Base-by-base conservation (phyloP, 352 stramenopile genomes). In the Nothophytophthora sp. region DNA sequence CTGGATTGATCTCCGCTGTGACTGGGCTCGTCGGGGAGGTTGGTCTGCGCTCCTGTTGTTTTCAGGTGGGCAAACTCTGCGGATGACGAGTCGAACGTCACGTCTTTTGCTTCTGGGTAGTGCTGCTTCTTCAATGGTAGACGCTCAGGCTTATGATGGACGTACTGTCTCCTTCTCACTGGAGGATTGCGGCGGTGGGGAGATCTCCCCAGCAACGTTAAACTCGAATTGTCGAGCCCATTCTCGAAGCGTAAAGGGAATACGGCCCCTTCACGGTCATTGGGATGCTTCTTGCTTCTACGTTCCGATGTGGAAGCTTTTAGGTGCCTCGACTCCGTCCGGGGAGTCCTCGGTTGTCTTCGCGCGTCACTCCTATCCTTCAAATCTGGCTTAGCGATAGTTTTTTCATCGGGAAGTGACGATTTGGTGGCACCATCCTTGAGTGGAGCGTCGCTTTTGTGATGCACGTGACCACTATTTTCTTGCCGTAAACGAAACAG, bases 401-500 rank as follows among this genome's bases (percentile, higher is more conserved):
- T n/a, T n/a, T n/a, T n/a, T n/a, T n/a, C n/a, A n/a, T n/a, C n/a
- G n/a, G n/a, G n/a, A n/a, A n/a, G n/a, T n/a, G n/a, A n/a, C n/a
- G n/a, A n/a, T n/a, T n/a, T 20, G 19, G 2, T 27, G 18, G 15
- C 16, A 27, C 3, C 15, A 25, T 50, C 33, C 4, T 11, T 40
- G 37, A 12, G 13, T 46, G 44, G 33, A 28, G n/a, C 19, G 10
- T 16, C 24, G 27, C 42, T 20, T 22, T 45, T 47, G 13, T 40
- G 39, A 10, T 29, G 27, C 20, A 22, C 1, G 7, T 46, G 13
- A 10, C 18, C 32, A 20, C 20, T 29, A 8, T 44, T 62, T 30
- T 76, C 55, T 40, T 82, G 80, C 6, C 69, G 60, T 2, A 88
- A 55, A 38, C 64, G 76, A 34, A 88, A 63, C 10, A 88, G 60